These are phyloP conservation scores for Chaetomium fimeti DNA, from an alignment of 495 filamentous ascomycete species.

Conservation along the genomic window DNA sequence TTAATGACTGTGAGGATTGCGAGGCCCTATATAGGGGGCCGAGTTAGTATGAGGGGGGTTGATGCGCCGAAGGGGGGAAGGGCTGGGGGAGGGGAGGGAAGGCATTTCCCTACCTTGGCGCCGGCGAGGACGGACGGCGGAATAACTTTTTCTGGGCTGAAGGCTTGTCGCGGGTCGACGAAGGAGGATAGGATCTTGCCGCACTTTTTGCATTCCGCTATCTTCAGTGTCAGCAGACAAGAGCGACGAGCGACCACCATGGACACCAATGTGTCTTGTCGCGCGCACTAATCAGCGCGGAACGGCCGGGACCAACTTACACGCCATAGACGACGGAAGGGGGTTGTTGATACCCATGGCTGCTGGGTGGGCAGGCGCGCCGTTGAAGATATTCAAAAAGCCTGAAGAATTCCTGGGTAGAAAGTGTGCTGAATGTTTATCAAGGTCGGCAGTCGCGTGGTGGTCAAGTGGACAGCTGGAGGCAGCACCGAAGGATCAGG, in stretches of 20 bases:
- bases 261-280: too few relatives aligned
- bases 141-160: conserved; percentile 96
- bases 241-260: too few relatives aligned
- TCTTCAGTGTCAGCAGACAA: conserved; percentile 9
- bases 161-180: conserved; percentile 88
- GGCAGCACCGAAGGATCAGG: conserved; percentile 11
- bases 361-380: conserved; percentile 4
- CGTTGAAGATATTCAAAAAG: background rate
- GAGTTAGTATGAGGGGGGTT: background rate
- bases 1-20: conserved; percentile 94
- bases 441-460: background rate
- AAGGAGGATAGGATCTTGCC: conserved; percentile 94
- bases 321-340: conserved; percentile 58
- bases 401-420: background rate
- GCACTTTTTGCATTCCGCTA: conserved; percentile 86
- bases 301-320: conserved; percentile 43
- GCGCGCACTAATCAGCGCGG: conserved; percentile 17
- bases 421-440: background rate
- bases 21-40: conserved; percentile 62
- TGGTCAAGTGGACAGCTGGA: conserved; percentile 3
- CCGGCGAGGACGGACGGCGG: conserved; percentile 84
- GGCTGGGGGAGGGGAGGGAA: background rate
- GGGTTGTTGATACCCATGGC: conserved; percentile 59
- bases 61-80: background rate
- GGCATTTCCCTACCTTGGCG: conserved; percentile 68